These are phyloP conservation scores for Volvariella volvacea DNA, from an alignment of 1,284 basidiomycete genomes.

Conservation along the genomic window DNA sequence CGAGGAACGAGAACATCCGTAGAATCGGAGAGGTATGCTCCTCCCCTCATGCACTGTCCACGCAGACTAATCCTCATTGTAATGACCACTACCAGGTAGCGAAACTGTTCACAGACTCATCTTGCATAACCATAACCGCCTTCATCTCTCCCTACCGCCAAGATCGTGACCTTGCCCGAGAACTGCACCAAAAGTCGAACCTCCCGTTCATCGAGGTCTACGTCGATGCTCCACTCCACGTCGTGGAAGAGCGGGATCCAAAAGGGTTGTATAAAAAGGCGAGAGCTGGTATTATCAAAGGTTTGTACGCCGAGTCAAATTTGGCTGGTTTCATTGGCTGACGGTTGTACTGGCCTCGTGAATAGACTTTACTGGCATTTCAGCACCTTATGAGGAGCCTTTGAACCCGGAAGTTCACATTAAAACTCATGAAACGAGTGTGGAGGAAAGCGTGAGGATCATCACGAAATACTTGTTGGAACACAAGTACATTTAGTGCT, in stretches of 20 bases:
- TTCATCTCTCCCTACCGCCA: conserved; percentile 98
- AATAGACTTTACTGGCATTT: conserved; percentile 95
- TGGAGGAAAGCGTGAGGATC: conserved; percentile 74
- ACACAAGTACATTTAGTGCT: conserved; percentile 47
- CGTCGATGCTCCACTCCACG: conserved; percentile 84
- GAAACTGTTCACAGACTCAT: conserved; percentile 88
- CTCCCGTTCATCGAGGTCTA: conserved; percentile 93
- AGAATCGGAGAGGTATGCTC: conserved; percentile 85
- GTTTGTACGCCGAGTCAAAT: conserved; percentile 43
- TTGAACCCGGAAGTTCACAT: conserved; percentile 88
- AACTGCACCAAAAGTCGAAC: conserved; percentile 70
- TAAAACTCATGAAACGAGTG: conserved; percentile 76
- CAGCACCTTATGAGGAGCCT: conserved; percentile 94
- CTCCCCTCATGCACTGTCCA: background rate
- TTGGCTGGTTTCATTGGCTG: too few relatives aligned
- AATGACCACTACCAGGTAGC: conserved; percentile 88
- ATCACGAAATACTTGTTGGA: conserved; percentile 80
- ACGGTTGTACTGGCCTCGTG: conserved; percentile 6
- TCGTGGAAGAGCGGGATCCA: conserved; percentile 91
- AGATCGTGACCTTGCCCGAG: conserved; percentile 82
- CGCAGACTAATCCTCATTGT: too few relatives aligned
- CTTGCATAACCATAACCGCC: conserved; percentile 84
- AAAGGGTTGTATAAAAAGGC: conserved; percentile 99
- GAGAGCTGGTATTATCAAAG: conserved; percentile 92
- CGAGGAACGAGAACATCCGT: conserved; percentile 96